Evolutionary conservation across 495 filamentous ascomycete genomes (phyloP), one percentile per base, ranked within the genome.

Genomic region (Penicillium waksmanii): DNA sequence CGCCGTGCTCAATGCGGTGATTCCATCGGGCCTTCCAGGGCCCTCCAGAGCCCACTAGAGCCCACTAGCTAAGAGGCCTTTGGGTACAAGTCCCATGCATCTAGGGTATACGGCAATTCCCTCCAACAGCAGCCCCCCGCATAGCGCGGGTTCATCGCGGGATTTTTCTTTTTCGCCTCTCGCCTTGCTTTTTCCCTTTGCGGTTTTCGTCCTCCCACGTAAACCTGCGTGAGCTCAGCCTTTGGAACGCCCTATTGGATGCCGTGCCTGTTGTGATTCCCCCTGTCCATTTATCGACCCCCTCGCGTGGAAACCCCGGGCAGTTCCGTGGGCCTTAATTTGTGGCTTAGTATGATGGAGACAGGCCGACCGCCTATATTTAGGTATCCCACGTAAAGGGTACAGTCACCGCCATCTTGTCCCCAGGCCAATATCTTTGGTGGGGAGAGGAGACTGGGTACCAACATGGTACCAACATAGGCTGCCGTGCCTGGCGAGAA

Each of bases 261-360:
- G 51, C 18, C 19, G 23, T 27, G 1, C 18, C 21, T 23, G 19
- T 44, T 17, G 12, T 44, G 42, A 17, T 44, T 9, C 17, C 15
- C 17, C 15, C 42, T 17, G 42, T 44, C 15, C 3, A 44, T 51
- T 1, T 3, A n/a, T 52, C 5, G 15, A 10, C 50, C 31, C 21
- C 46, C 23, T 48, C 47, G 40, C 53, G 43, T 54, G 57, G 43
- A 46, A 55, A 31, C 27, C 46, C 46, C 46, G 54, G 49, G 19
- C 33, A 40, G 40, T 62, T 57, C 54, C 54, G 54, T 62, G 46
- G 60, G 54, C 55, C 60, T 63, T 51, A 58, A 43, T 54, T 46
- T 47, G 60, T 58, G 56, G 48, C 56, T 51, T 15, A 53, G 42
- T 44, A 44, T 17, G 3, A 17, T 17, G 42, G 17, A 44, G 19